These are phyloP conservation scores for Mycena maculata DNA, from an alignment of 768 basidiomycete species.

Conservation along the genomic window DNA sequence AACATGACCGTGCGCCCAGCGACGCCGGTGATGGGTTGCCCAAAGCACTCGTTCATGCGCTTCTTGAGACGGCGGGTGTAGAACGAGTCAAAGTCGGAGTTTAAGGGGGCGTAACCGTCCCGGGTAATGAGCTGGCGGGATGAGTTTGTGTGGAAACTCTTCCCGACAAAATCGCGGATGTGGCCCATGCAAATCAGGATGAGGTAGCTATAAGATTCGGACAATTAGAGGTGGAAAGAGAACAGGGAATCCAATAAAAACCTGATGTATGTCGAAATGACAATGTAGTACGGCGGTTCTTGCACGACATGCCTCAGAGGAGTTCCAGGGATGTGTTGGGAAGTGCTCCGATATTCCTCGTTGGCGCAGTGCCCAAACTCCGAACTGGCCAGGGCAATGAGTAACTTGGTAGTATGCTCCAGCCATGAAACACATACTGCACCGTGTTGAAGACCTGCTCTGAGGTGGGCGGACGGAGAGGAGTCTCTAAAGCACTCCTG, in stretches of 20 bases:
- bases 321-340: slow-evolving; percentile 65
- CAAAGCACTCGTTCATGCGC: slow-evolving; percentile 96
- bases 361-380: slow-evolving; percentile 95
- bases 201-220: slow-evolving; percentile 70
- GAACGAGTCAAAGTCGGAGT: slow-evolving; percentile 99
- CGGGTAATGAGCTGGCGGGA: slow-evolving; percentile 88
- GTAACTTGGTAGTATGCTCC: no score
- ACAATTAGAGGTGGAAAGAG: background rate
- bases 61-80: slow-evolving; percentile 96
- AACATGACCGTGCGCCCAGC: slow-evolving; percentile 92
- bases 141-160: slow-evolving; percentile 72
- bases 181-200: slow-evolving; percentile 93
- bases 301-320: slow-evolving; percentile 72
- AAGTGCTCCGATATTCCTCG: slow-evolving; percentile 75
- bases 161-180: slow-evolving; percentile 94
- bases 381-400: no score
- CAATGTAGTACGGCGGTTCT: slow-evolving; percentile 93
- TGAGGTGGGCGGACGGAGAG: slow-evolving; percentile 79
- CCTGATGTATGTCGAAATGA: slow-evolving; percentile 87
- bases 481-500: slow-evolving; percentile 67
- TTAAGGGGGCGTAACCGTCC: slow-evolving; percentile 92
- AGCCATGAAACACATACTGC: no score
- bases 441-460: slow-evolving; percentile 82
- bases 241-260: background rate
- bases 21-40: slow-evolving; percentile 92